Evolutionary conservation across 2,329 filamentous ascomycete genomes (phyloP), one percentile per base, ranked within the genome.

Genomic region (Talaromyces sp.): DNA sequence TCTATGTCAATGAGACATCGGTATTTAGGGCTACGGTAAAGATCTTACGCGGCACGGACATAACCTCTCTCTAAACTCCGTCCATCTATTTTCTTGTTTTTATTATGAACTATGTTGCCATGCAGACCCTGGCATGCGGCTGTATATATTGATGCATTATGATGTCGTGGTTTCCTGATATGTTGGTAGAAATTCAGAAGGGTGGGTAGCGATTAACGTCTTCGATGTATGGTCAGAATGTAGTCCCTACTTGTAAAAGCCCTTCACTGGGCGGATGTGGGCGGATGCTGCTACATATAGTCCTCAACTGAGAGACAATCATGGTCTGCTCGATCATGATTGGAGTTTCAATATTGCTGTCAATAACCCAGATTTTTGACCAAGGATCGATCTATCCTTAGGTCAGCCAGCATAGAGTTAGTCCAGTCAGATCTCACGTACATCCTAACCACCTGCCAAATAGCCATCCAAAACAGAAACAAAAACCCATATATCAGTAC

Each of bases 401-500:
- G 35, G 41, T 45, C 27, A 47, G 22, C 39, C 41, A 45, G 3
- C 15, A 33, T 22, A 47, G 25, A 2, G 1, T 8, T 8, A 15
- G 2, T 13, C 2, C 13, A n/a, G 27, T 5, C 17, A 19, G 10
- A 31, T 61, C 11, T 25, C 37, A 45, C 63, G 22, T 33, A 61
- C 43, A 65, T 50, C 35, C 49, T 50, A 41, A 49, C 15, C 31
- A 41, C 50, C 25, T 63, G 22, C 61, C 61, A 57, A 17, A 25
- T 31, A 25, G 47, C n/a, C 9, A n/a, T n/a, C 61, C 61, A 63
- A 27, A 63, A 56, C 39, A 57, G 19, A 39, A 57, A 19, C 37
- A 57, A 27, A 5, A 69, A n/a, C 3, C 68, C 25, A 54, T 62
- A 67, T 15, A 68, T 17, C 27, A 52, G 43, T 2, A 72, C 62